phyloP scores from a whole-genome alignment of 805 yeast species.

The Candida sphagnicola region DNA sequence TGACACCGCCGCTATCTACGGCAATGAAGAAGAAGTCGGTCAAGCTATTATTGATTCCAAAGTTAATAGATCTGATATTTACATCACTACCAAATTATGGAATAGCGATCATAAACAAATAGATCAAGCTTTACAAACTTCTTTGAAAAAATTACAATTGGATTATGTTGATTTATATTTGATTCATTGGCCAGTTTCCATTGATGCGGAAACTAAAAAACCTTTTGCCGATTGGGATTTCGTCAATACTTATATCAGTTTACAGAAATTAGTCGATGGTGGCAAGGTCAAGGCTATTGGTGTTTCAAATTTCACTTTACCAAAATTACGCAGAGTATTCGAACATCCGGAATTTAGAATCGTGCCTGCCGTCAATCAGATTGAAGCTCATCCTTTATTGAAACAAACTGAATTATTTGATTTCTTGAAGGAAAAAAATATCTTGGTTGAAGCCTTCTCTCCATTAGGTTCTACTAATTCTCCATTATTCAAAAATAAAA shows the following conservation, averaged over 20 bases:
- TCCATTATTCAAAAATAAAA: constrained; percentile 32
- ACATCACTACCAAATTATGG: constrained; percentile 72
- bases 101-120: constrained; percentile 50
- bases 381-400: constrained; percentile 57
- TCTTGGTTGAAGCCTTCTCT: constrained; percentile 61
- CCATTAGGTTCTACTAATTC: constrained; percentile 34
- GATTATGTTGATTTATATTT: constrained; percentile 78
- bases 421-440: constrained; percentile 47
- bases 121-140: constrained; percentile 49
- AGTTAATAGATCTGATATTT: constrained; percentile 60
- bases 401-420: constrained; percentile 51
- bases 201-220: constrained; percentile 33
- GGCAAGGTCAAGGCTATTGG: constrained; percentile 71
- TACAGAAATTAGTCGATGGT: constrained; percentile 40
- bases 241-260: constrained; percentile 41
- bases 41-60: constrained; percentile 51
- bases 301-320: constrained; percentile 66
- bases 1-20: constrained; percentile 70
- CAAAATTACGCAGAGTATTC: constrained; percentile 41
- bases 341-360: constrained; percentile 43
- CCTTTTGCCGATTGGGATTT: constrained; percentile 22
- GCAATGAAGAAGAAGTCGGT: constrained; percentile 65
- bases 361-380: constrained; percentile 69
- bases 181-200: constrained; percentile 72
- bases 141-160: constrained; percentile 59